A percentile compares a stretch with the other conserved stretches of the same genome.
Evolutionary conservation across 75 land plant genomes (phyloP).

Genomic region (Gnetum montanum): DNA sequence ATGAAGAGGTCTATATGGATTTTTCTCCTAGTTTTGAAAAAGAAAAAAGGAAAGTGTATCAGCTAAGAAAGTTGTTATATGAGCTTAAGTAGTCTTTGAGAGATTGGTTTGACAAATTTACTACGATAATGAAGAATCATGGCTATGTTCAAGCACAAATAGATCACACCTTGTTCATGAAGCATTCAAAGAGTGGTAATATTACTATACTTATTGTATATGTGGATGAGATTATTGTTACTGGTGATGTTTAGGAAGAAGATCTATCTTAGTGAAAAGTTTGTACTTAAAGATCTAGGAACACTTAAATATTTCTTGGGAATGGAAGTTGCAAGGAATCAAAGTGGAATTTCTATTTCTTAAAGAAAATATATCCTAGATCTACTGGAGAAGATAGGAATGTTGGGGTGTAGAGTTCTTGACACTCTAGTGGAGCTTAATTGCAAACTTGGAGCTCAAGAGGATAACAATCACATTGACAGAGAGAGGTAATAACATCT

Average conservation of each 20-base stretch:
- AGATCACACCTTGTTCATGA: slow-evolving; percentile 5
- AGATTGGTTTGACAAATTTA: slow-evolving; percentile 11
- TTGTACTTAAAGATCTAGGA: slow-evolving; percentile 19
- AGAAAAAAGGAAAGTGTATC: slow-evolving; percentile 1
- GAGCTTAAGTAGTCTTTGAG: slow-evolving; percentile 14
- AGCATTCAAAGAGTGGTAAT: background rate
- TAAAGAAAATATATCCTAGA: slow-evolving; percentile 18
- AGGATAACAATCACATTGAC: slow-evolving; percentile 3
- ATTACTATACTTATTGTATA: slow-evolving; percentile 1
- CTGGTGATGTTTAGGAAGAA: background rate
- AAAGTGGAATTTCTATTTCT: background rate
- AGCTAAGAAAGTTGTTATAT: slow-evolving; percentile 14
- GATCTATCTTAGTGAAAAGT: background rate
- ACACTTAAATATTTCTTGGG: slow-evolving; percentile 15
- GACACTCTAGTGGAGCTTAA: background rate
- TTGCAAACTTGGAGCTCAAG: slow-evolving; percentile 2
- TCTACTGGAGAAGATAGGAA: slow-evolving; percentile 7
- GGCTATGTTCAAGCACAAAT: background rate
- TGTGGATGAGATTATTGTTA: background rate
- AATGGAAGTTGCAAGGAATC: slow-evolving; percentile 7
- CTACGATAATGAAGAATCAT: background rate
- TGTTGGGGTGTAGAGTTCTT: background rate
- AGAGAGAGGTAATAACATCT: background rate
- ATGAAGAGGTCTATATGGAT: slow-evolving; percentile 13
- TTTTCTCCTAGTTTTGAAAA: background rate